Conservation (phyloP, 257 asterid species). For the Nicotiana attenuata region DNA sequence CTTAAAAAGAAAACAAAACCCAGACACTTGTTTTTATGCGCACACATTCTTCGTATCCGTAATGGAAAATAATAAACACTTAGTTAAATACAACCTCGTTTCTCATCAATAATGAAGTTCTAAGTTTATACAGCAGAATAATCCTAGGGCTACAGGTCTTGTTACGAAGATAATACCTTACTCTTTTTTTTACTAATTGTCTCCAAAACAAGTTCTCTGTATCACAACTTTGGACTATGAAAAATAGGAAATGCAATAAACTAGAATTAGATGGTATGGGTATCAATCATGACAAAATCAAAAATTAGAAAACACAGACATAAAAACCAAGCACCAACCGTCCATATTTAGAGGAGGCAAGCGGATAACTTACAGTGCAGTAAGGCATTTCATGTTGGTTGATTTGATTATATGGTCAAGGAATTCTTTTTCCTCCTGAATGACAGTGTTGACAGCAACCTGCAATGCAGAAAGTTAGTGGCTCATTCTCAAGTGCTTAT, state of each 20-base stretch:
- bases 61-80: background rate
- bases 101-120: background rate
- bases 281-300: background rate
- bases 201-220: background rate
- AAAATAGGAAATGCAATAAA: background rate
- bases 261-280: background rate
- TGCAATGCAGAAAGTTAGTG: slow-evolving; percentile 26
- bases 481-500: background rate
- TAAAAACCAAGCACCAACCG: background rate
- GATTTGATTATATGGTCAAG: slow-evolving; percentile 90
- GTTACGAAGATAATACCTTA: background rate
- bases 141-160: background rate
- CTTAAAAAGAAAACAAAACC: no score
- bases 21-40: no score
- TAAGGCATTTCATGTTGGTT: slow-evolving; percentile 97
- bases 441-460: slow-evolving; percentile 96
- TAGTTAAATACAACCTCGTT: background rate
- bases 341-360: background rate
- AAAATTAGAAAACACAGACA: background rate
- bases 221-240: background rate
- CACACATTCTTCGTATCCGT: background rate
- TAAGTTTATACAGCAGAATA: background rate
- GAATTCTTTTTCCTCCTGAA: slow-evolving; percentile 83
- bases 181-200: background rate
- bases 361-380: slow-evolving; percentile 60